These are phyloP conservation scores for Citrullus mucosospermus DNA, from an alignment of 306 rosid species.

Conservation along the genomic window DNA sequence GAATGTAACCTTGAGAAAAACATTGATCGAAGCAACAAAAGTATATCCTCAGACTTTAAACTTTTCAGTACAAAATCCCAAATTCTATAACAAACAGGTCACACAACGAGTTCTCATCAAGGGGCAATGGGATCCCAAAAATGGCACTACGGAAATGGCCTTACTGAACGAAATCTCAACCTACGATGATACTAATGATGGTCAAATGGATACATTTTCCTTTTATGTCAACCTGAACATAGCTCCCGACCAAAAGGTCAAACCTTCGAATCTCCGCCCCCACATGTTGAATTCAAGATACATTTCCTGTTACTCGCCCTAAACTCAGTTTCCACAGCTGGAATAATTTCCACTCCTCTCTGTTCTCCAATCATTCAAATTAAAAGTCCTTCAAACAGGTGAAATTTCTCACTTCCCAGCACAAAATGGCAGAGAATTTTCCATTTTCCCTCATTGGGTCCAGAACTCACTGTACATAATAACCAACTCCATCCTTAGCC, in stretches of 20 bases:
- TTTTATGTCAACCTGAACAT: background rate
- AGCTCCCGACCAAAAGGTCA: background rate
- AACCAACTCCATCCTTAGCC: background rate
- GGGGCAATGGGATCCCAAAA: background rate
- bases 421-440: background rate
- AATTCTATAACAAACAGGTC: background rate
- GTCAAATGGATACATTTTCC: background rate
- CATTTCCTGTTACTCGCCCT: background rate
- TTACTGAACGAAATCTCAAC: background rate
- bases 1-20: background rate
- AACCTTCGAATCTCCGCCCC: background rate
- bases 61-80: background rate
- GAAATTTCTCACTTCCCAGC: background rate
- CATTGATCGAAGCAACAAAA: background rate
- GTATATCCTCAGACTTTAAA: background rate
- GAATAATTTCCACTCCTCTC: background rate
- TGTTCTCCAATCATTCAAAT: background rate
- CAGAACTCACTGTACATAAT: background rate
- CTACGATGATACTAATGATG: background rate
- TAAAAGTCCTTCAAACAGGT: background rate
- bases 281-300: background rate
- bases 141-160: background rate
- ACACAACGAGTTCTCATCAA: background rate
- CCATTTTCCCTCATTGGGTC: background rate
- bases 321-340: background rate